A percentile compares a stretch with the other conserved stretches of the same genome.
Evolutionary conservation across 2,329 filamentous ascomycete genomes (phyloP).

Genomic region (Rutstroemia sp.): DNA sequence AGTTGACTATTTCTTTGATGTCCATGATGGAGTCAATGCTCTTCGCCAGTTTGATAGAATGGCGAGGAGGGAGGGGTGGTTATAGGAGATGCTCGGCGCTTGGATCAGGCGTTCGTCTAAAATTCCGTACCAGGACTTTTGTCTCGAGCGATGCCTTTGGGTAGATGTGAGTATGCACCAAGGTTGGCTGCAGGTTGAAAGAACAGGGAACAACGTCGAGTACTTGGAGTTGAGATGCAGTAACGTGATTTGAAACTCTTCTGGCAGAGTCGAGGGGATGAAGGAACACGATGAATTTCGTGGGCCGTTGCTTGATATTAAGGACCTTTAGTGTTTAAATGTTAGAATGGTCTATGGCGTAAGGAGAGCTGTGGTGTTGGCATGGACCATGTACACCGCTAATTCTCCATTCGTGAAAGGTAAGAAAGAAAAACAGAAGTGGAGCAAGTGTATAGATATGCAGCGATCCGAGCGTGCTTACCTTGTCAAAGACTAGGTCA

Average conservation of each 20-base stretch:
- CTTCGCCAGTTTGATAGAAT: neutral
- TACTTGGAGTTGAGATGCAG: no score
- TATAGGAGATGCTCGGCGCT: slow-evolving; percentile 23
- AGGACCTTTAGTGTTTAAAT: slow-evolving; percentile 5
- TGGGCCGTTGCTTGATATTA: neutral
- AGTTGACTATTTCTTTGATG: slow-evolving; percentile 32
- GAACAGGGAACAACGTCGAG: neutral
- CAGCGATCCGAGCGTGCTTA: slow-evolving; percentile 22
- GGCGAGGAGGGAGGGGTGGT: slow-evolving; percentile 11
- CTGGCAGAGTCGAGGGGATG: neutral
- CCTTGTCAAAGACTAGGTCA: slow-evolving; percentile 12
- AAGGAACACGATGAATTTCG: neutral
- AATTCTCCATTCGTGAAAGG: slow-evolving; percentile 15
- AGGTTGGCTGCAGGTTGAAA: slow-evolving; percentile 15
- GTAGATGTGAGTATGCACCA: slow-evolving; percentile 13
- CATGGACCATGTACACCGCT: slow-evolving; percentile 21
- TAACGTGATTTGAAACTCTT: neutral
- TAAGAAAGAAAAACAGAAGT: slow-evolving; percentile 7
- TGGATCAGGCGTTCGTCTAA: slow-evolving; percentile 28
- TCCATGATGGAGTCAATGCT: slow-evolving; percentile 24
- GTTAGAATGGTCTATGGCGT: slow-evolving; percentile 9
- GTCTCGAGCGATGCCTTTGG: slow-evolving; percentile 25
- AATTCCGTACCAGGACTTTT: slow-evolving; percentile 15
- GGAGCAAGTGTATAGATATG: slow-evolving; percentile 18
- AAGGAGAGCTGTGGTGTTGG: slow-evolving; percentile 5